These are phyloP conservation scores for Starmerella tilneyi DNA, from an alignment of 805 yeast genomes.

Conservation along the genomic window DNA sequence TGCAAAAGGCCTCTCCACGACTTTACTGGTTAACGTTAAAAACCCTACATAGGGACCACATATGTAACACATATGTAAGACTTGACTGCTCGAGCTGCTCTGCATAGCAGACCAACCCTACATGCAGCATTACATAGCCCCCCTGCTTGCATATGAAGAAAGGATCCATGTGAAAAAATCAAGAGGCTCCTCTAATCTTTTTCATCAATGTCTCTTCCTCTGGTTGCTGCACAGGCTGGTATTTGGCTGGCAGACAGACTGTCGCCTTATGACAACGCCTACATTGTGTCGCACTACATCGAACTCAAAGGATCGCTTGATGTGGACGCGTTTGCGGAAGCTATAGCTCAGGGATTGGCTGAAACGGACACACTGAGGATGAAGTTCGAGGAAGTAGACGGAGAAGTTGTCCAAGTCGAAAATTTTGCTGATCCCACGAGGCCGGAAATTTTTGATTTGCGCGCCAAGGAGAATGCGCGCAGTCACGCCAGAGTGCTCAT, in stretches of 20 bases:
- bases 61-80: no score
- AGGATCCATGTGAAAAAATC: neutral
- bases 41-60: slow-evolving; percentile 1
- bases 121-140: neutral
- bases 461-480: neutral
- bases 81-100: no score
- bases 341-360: slow-evolving; percentile 12
- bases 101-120: slow-evolving; percentile 2
- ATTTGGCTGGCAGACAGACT: slow-evolving; percentile 18
- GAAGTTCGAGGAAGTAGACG: slow-evolving; percentile 8
- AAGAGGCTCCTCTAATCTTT: neutral
- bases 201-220: slow-evolving; percentile 9
- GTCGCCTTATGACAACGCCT: slow-evolving; percentile 12
- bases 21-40: no score
- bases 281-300: slow-evolving; percentile 13
- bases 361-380: slow-evolving; percentile 16
- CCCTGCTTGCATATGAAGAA: no score
- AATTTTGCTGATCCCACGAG: neutral
- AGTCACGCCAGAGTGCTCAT: neutral
- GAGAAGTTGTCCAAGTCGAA: slow-evolving; percentile 9
- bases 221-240: slow-evolving; percentile 20
- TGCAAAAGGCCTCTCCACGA: neutral
- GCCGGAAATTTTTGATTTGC: slow-evolving; percentile 11
- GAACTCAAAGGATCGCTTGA: slow-evolving; percentile 11
- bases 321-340: slow-evolving; percentile 1